Conservation (phyloP, 192 early-diverging fungal species). For the Coemansia sp. region DNA sequence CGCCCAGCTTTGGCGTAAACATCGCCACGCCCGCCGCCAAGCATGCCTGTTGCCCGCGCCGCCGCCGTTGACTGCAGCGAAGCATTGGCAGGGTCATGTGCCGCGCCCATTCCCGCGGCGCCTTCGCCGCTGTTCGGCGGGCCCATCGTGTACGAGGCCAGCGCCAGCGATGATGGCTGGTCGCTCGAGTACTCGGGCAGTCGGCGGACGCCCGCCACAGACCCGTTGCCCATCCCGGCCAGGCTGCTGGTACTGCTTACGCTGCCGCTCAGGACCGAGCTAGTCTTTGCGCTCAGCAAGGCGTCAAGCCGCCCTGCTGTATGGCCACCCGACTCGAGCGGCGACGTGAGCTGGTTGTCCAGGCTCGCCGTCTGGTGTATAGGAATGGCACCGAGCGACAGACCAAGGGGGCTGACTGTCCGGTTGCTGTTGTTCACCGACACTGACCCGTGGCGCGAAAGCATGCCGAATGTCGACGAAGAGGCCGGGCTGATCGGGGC, state of each 20-base stretch:
- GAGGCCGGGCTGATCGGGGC: slow-evolving; percentile 22
- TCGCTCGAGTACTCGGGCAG: slow-evolving; percentile 29
- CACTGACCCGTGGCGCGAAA: slow-evolving; percentile 38
- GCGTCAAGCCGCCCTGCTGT: slow-evolving; percentile 4
- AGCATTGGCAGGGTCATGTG: slow-evolving; percentile 15
- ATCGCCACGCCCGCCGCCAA: background rate
- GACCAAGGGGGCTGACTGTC: slow-evolving; percentile 35
- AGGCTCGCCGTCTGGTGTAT: slow-evolving; percentile 40
- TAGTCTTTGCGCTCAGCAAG: background rate
- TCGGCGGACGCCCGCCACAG: slow-evolving; percentile 11
- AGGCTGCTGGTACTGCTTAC: slow-evolving; percentile 15
- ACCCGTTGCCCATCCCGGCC: background rate
- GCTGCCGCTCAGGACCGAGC: slow-evolving; percentile 10
- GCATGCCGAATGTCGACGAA: slow-evolving; percentile 24
- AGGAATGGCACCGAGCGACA: slow-evolving; percentile 23
- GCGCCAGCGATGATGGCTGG: slow-evolving; percentile 5
- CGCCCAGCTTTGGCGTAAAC: background rate
- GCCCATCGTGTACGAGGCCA: slow-evolving; percentile 32
- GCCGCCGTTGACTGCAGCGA: background rate
- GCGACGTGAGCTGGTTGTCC: slow-evolving; percentile 25
- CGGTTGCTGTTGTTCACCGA: slow-evolving; percentile 32
- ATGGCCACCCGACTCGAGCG: slow-evolving; percentile 4
- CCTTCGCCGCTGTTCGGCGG: slow-evolving; percentile 3
- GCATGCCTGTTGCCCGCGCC: background rate
- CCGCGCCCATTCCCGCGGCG: slow-evolving; percentile 15